Evolutionary conservation across 148 eudicot genomes (phyloP), one percentile per base, ranked within the genome.

Genomic region (Vaccinium myrtillus): DNA sequence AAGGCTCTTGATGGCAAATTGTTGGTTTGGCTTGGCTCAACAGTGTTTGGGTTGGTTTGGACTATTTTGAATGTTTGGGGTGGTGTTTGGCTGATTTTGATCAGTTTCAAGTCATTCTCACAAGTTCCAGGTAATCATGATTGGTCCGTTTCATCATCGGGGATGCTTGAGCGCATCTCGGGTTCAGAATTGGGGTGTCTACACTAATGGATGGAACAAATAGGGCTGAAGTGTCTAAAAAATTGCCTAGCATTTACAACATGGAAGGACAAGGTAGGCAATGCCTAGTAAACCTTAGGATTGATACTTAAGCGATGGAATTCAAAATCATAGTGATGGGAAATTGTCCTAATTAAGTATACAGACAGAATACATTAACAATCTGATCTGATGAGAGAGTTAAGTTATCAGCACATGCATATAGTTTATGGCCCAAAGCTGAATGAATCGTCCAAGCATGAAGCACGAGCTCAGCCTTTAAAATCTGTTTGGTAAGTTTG

Each of bases 201-300:
- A n/a, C n/a, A n/a, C n/a, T n/a, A 65, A 4, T 27, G 46, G 77
- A 81, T 81, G 75, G 56, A 15, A 56, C 61, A 50, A 51, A n/a
- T n/a, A 43, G 51, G 13, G 19, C 36, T 19, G 16, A 10, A 25
- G 27, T 6, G 18, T 46, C 12, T 3, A 81, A 79, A 49, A 11
- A 81, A 54, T 56, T n/a, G 23, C 83, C 51, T 46, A 81, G 61
- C 46, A 81, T 69, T 69, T 27, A n/a, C 77, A 69, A 50, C 8
- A 32, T 70, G 25, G 30, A 49, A 81, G 55, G 39, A 65, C 23
- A 65, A 48, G 83, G 15, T 25, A 65, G 21, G 75, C 19, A 61
- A 80, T 25, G 73, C 8, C 21, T 63, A 48, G 13, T 39, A 10
- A 48, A 73, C 32, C 36, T 82, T 49, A 51, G 19, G 36, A n/a